Conservation (phyloP, 495 filamentous ascomycete species). For the Neurospora sp. region DNA sequence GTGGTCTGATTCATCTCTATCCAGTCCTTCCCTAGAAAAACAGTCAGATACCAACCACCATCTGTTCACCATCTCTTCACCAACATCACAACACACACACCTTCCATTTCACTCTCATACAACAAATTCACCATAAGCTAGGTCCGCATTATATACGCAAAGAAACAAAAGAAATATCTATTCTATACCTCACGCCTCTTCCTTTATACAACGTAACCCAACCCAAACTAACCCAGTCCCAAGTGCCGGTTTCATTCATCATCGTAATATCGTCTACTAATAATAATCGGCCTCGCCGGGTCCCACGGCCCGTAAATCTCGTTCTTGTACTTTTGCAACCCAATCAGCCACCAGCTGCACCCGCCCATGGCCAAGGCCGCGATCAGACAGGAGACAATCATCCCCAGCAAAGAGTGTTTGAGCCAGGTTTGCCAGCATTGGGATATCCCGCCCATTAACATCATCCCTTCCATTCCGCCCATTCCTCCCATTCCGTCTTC, state of each 20-base stretch:
- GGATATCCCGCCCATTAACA: no score
- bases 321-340: constrained; percentile 97
- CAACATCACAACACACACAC: not conserved
- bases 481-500: not conserved
- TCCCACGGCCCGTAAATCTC: constrained; percentile 98
- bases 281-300: constrained; percentile 78
- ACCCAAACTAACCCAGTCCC: not conserved
- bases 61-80: not conserved
- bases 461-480: no score
- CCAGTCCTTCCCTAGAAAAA: not conserved
- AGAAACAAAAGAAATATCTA: not conserved
- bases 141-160: not conserved
- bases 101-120: not conserved
- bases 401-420: constrained; percentile 50
- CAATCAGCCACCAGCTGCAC: constrained; percentile 97
- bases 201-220: not conserved
- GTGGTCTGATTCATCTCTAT: not conserved
- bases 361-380: constrained; percentile 71
- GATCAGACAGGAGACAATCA: constrained; percentile 61
- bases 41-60: not conserved
- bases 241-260: constrained; percentile 22
- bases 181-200: not conserved
- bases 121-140: not conserved
- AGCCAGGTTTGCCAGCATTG: not conserved
- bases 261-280: constrained; percentile 39